Conservation (phyloP, 2,329 filamentous ascomycete species). For the Fusarium torreyae region DNA sequence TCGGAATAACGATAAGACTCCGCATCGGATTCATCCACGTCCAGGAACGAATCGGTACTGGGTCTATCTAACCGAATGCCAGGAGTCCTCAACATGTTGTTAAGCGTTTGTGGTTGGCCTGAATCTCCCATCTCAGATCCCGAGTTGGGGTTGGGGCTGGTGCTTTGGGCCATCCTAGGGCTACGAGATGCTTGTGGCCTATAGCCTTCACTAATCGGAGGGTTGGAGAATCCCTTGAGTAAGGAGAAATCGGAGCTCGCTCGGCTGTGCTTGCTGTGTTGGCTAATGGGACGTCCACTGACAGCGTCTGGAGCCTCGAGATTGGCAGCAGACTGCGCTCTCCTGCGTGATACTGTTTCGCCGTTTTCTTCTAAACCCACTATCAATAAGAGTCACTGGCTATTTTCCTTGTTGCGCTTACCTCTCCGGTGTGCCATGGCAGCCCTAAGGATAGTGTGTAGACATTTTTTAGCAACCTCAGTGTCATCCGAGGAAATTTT, state of each 20-base stretch:
- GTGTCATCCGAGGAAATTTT: constrained; percentile 79
- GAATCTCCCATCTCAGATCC: constrained; percentile 39
- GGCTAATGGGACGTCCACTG: constrained; percentile 68
- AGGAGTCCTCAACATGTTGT: constrained; percentile 65
- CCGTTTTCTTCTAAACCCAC: constrained; percentile 56
- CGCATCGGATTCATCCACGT: constrained; percentile 79
- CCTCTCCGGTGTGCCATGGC: constrained; percentile 78
- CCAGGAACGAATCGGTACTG: constrained; percentile 71
- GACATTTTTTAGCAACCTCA: constrained; percentile 81
- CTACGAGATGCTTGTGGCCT: constrained; percentile 53
- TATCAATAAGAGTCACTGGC: background rate
- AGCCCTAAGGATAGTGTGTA: constrained; percentile 81
- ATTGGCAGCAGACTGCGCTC: constrained; percentile 74
- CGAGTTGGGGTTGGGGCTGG: constrained; percentile 26
- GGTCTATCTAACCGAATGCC: constrained; percentile 67
- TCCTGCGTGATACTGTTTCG: constrained; percentile 65
- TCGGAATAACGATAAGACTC: constrained; percentile 78
- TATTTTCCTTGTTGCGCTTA: constrained; percentile 54
- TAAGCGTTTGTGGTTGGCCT: constrained; percentile 59
- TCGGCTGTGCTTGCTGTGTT: constrained; percentile 77
- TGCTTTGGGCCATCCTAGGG: constrained; percentile 49
- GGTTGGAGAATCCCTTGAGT: constrained; percentile 67
- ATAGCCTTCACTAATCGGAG: constrained; percentile 59
- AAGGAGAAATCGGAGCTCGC: constrained; percentile 80
- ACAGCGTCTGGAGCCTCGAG: constrained; percentile 69